These are phyloP conservation scores for Microthlaspi erraticum DNA, from an alignment of 345 rosid species.

Conservation along the genomic window DNA sequence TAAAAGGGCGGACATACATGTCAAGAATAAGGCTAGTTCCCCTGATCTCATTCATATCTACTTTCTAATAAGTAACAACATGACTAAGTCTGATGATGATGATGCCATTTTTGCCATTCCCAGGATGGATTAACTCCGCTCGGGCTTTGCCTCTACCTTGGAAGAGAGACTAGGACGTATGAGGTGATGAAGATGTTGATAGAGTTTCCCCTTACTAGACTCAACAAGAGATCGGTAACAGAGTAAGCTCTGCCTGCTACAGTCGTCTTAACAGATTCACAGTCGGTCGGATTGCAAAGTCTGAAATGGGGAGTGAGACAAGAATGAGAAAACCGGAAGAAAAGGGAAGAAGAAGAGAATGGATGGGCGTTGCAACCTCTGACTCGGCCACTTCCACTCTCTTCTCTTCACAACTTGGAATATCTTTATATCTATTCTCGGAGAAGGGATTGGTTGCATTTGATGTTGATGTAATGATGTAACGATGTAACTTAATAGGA, in stretches of 20 bases:
- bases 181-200: constrained; percentile 81
- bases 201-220: constrained; percentile 54
- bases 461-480: too few species aligned
- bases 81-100: background rate
- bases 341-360: background rate
- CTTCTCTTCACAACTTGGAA: too few species aligned
- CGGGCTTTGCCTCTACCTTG: constrained; percentile 77
- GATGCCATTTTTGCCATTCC: background rate
- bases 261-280: constrained; percentile 2
- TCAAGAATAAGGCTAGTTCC: constrained; percentile 60
- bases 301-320: background rate
- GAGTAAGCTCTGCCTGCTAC: constrained; percentile 20
- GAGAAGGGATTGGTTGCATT: too few species aligned
- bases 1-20: constrained; percentile 72
- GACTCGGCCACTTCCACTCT: background rate
- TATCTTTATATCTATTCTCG: too few species aligned
- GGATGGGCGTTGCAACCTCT: background rate
- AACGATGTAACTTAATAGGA: too few species aligned
- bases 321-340: background rate
- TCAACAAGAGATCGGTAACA: constrained; percentile 29
- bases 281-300: background rate
- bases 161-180: constrained; percentile 63
- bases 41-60: background rate
- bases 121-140: constrained; percentile 91
- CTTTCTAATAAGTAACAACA: background rate